Evolutionary conservation across 2,329 filamentous ascomycete genomes (phyloP), one percentile per base, ranked within the genome.

Genomic region (Diaporthe helianthi): DNA sequence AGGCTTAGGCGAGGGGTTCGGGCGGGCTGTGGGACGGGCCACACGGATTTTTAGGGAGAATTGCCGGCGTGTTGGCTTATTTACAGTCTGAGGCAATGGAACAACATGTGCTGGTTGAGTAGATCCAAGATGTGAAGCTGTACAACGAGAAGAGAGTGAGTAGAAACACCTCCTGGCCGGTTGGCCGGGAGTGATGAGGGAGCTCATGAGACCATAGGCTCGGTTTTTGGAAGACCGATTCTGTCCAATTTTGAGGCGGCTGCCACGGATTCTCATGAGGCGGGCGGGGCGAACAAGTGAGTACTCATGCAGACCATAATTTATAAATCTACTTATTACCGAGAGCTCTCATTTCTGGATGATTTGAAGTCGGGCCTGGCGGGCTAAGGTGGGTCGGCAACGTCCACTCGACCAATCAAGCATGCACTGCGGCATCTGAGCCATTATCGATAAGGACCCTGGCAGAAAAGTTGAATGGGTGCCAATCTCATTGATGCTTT

Each of bases 81-180:
- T 19, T 15, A 19, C 12, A 26, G 26, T 33, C 13, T 24, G 36
- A 38, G 36, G 36, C 36, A 38, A 38, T 38, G 36, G 36, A 6
- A 15, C 17, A 6, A 15, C 17, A 38, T 38, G 36, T 38, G 36
- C 36, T 38, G 36, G 36, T 6, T 38, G 36, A 17, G 36, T 17
- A 38, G 36, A 38, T 15, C 5, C 12, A 13, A 17, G 53, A 33
- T 10, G 22, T 22, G 38, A 33, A 33, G 2, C 33, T 31, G 41
- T 29, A n/a, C 29, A 51, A 5, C 31, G 55, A 65, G 49, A 49
- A 9, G 51, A 12, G 36, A 44, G 33, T 22, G 24, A 65, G n/a
- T 54, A 38, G 13, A 71, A 26, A 4, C 64, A 52, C 55, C 70
- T 67, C 41, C 49, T 63, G 63, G 67, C 67, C 65, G 52, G n/a